These are phyloP conservation scores for Backusella macrospora DNA, from an alignment of 192 early-diverging fungal species.

Conservation along the genomic window DNA sequence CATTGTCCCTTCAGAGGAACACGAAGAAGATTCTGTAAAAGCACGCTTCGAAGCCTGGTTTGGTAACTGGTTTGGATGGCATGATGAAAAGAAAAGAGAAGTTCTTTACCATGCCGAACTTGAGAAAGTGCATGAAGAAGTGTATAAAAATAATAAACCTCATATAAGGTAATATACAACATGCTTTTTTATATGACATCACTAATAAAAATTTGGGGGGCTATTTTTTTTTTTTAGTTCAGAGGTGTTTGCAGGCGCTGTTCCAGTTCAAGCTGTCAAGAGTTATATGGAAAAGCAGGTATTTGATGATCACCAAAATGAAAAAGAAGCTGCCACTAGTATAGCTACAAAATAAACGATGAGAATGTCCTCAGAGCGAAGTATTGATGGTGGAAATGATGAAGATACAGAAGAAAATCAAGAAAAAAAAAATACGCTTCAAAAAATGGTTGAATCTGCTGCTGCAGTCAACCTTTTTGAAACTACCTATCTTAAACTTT, in stretches of 20 bases:
- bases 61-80: constrained; percentile 29
- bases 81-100: background rate
- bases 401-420: constrained; percentile 33
- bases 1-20: constrained; percentile 2
- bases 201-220: background rate
- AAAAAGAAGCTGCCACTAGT: constrained; percentile 15
- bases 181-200: constrained; percentile 6
- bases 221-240: constrained; percentile 19
- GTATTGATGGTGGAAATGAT: constrained; percentile 30
- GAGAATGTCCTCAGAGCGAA: constrained; percentile 32
- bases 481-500: constrained; percentile 9
- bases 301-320: background rate
- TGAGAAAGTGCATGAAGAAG: constrained; percentile 22
- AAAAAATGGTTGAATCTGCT: constrained; percentile 31
- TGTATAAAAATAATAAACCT: constrained; percentile 21
- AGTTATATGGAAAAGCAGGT: constrained; percentile 35
- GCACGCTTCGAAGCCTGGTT: constrained; percentile 21
- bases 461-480: constrained; percentile 37
- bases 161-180: constrained; percentile 18
- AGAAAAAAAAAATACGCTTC: constrained; percentile 23
- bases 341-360: constrained; percentile 26
- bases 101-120: constrained; percentile 5
- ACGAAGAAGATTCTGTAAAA: constrained; percentile 8
- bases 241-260: constrained; percentile 54
- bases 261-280: constrained; percentile 57